Evolutionary conservation across 805 yeast genomes (phyloP).

Genomic region (Pichia thaimueangensis): DNA sequence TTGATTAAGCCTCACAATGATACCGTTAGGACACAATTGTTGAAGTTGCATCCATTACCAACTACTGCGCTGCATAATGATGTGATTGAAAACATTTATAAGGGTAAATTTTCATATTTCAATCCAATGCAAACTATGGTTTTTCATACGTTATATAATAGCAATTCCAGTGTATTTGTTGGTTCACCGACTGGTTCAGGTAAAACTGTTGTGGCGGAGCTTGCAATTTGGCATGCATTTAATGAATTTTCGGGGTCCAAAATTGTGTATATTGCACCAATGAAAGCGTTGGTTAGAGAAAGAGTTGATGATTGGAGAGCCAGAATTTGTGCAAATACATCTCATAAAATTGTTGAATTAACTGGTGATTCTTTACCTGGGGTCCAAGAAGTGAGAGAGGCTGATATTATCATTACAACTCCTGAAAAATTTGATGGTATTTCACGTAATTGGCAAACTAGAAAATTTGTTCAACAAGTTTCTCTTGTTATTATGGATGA

Average conservation of each 20-base stretch:
- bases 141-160: slow-evolving; percentile 80
- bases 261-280: slow-evolving; percentile 80
- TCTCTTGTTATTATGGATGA: slow-evolving; percentile 82
- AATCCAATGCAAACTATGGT: slow-evolving; percentile 99
- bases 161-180: slow-evolving; percentile 73
- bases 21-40: slow-evolving; percentile 73
- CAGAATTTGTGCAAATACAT: slow-evolving; percentile 42
- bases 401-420: slow-evolving; percentile 74
- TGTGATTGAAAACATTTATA: slow-evolving; percentile 62
- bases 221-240: slow-evolving; percentile 97
- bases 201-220: slow-evolving; percentile 92
- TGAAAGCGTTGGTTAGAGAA: slow-evolving; percentile 82
- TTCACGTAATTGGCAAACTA: slow-evolving; percentile 77
- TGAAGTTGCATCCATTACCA: slow-evolving; percentile 82
- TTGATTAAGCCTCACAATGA: slow-evolving; percentile 84
- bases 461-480: slow-evolving; percentile 68
- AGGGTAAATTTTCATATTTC: slow-evolving; percentile 67
- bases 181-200: slow-evolving; percentile 99
- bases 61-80: slow-evolving; percentile 68
- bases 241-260: slow-evolving; percentile 73
- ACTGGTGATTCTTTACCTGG: slow-evolving; percentile 82
- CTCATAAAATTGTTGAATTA: slow-evolving; percentile 58
- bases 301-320: slow-evolving; percentile 75
- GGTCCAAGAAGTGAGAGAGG: slow-evolving; percentile 54
- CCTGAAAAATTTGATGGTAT: slow-evolving; percentile 88